Conservation (phyloP, 2,329 filamentous ascomycete species). For the Nothophaeocryptopus gaeumannii region DNA sequence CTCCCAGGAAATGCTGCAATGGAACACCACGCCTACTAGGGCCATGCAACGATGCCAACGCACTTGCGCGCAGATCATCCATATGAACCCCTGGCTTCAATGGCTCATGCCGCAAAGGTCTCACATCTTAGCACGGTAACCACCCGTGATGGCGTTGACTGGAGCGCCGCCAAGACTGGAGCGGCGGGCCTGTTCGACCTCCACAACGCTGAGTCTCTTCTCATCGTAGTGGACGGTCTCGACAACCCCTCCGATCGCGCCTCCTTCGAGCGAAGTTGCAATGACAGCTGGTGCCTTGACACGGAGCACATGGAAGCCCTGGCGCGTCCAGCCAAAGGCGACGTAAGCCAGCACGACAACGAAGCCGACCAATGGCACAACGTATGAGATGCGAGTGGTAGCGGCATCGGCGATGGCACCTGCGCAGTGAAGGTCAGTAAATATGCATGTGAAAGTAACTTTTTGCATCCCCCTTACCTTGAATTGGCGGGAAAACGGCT, state of each 20-base stretch:
- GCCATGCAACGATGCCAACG: too few species aligned
- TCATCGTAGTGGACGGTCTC: constrained; percentile 36
- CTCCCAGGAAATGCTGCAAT: too few species aligned
- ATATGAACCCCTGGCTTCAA: too few species aligned
- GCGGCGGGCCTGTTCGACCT: constrained; percentile 27
- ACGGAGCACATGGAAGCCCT: constrained; percentile 34
- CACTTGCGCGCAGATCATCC: too few species aligned
- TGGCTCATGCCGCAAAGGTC: too few species aligned
- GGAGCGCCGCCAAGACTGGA: constrained; percentile 27
- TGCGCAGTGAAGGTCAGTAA: constrained; percentile 3
- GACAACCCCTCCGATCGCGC: constrained; percentile 35
- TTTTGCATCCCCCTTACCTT: constrained; percentile 8
- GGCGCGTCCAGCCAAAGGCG: constrained; percentile 33
- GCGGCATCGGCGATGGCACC: constrained; percentile 40
- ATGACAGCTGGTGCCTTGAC: constrained; percentile 33
- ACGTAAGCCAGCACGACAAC: constrained; percentile 39
- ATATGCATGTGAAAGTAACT: too few species aligned
- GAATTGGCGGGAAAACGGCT: constrained; percentile 37
- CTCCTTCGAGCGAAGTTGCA: constrained; percentile 32
- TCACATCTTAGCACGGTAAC: constrained; percentile 16
- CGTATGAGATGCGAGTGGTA: constrained; percentile 43
- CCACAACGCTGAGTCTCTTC: constrained; percentile 31
- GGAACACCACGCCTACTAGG: too few species aligned
- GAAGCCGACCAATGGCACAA: constrained; percentile 47
- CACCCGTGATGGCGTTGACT: constrained; percentile 31